Evolutionary conservation across 139 green algal genomes (phyloP), one percentile per base, ranked within the genome.

Genomic region (Bryopsis sp.): DNA sequence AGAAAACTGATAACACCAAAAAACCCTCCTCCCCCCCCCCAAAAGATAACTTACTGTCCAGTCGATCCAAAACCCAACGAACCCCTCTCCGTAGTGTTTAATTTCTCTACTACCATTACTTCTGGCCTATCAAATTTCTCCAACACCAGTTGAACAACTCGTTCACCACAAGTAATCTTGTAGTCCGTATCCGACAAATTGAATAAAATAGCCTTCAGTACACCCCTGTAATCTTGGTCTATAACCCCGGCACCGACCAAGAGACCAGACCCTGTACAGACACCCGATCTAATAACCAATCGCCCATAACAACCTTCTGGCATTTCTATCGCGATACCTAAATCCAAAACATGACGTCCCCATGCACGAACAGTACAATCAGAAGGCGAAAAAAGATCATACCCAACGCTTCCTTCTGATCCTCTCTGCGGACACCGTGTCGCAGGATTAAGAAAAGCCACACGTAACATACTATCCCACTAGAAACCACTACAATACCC

Each of bases 211-310:
- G 99, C 94, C 28, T 86, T 84, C 24, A 99, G 82, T 11, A 86
- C 71, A 5, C 94, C 94, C 0, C 94, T 75, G 79, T 99, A 99
- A 80, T 99, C 94, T 77, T 93, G 86, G 59, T 99, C 94, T 7
- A 99, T 83, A 22, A 99, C 94, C 26, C 94, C 94, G 3, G 91
- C 94, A 4, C 92, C 95, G 2, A 86, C 89, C 76, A 97, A 90
- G 37, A 99, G 98, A 70, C 89, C 95, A 72, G 97, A 75, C 82
- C 99, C 99, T 28, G 78, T 81, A 0, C 94, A 93, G 26, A 99
- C 83, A 37, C 94, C 94, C 0, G 93, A 98, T 15, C 94, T 78
- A 1, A 94, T 93, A 0, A 94, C 94, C 1, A 99, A 85, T 39
- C 94, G 85, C 1, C 89, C 94, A 64, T 99, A 99, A 5, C 91